These are phyloP conservation scores for Didymella keratinophila DNA, from an alignment of 2,329 filamentous ascomycete genomes.

Conservation along the genomic window DNA sequence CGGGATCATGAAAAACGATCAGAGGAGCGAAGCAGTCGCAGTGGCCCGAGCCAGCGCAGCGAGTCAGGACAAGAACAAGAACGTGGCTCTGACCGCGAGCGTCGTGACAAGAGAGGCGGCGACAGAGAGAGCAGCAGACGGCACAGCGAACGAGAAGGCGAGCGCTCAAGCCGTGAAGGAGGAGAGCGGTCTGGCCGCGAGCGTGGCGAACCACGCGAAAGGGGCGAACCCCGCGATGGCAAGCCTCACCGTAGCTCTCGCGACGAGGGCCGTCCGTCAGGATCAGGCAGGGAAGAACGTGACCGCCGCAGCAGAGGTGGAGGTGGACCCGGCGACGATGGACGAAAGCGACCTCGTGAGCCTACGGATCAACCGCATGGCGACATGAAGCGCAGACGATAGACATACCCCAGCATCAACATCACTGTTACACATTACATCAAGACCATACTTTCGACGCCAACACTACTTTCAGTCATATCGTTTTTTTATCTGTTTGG, in stretches of 20 bases:
- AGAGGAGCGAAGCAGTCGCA: conserved; percentile 39
- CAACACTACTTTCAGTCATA: not conserved
- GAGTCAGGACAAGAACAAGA: conserved; percentile 35
- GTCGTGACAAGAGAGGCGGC: conserved; percentile 39
- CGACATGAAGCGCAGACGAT: conserved; percentile 37
- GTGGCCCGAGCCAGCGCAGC: conserved; percentile 25
- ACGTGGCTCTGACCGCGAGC: conserved; percentile 36
- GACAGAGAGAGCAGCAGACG: conserved; percentile 35
- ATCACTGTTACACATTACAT: conserved; percentile 10
- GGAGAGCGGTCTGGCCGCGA: conserved; percentile 27
- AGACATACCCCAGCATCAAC: conserved; percentile 19
- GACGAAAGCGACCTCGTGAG: conserved; percentile 35
- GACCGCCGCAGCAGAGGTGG: conserved; percentile 33
- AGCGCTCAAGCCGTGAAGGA: conserved; percentile 24
- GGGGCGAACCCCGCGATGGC: conserved; percentile 21
- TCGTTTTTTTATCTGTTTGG: not conserved
- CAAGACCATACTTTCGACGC: conserved; percentile 11
- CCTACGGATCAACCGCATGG: conserved; percentile 35
- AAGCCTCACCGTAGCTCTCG: conserved; percentile 36
- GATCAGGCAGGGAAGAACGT: conserved; percentile 38
- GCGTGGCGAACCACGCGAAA: conserved; percentile 2
- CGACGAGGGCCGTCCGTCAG: conserved; percentile 33
- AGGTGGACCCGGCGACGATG: conserved; percentile 29
- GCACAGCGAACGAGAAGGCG: conserved; percentile 32
- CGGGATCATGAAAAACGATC: conserved; percentile 36